These are phyloP conservation scores for Tillandsia leiboldiana DNA, from an alignment of 176 grass and related monocot species.

Conservation along the genomic window DNA sequence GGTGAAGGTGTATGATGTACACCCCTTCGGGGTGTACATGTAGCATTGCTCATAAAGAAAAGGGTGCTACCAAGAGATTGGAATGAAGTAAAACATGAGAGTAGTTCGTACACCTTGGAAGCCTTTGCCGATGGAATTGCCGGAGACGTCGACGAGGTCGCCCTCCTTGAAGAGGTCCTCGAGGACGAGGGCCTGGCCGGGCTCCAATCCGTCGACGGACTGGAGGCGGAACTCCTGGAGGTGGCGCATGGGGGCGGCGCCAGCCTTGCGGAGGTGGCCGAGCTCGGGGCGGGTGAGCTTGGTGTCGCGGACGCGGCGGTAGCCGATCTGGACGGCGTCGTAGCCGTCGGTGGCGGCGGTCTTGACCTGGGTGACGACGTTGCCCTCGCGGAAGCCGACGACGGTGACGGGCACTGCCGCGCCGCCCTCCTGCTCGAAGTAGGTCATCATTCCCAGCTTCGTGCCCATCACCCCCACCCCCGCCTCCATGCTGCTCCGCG, in stretches of 20 bases:
- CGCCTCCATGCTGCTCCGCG: conserved; percentile 41
- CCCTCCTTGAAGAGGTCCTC: conserved; percentile 84
- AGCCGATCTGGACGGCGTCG: conserved; percentile 80
- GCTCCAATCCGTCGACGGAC: conserved; percentile 50
- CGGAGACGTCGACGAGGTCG: conserved; percentile 80
- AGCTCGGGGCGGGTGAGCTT: conserved; percentile 90
- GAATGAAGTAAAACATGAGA: no score
- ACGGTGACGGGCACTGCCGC: conserved; percentile 75
- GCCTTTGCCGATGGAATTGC: conserved; percentile 86
- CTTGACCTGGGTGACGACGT: conserved; percentile 85
- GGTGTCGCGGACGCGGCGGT: conserved; percentile 80
- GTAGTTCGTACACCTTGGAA: conserved; percentile 58
- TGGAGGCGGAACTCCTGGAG: conserved; percentile 85
- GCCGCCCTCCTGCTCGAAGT: conserved; percentile 50
- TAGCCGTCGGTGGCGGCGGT: conserved; percentile 73
- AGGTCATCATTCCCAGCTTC: conserved; percentile 97
- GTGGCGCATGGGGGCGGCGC: conserved; percentile 60
- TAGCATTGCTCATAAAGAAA: no score
- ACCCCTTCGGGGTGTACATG: no score
- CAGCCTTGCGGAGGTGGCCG: conserved; percentile 81
- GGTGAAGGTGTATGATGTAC: no score
- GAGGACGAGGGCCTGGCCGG: conserved; percentile 57
- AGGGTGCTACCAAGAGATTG: no score
- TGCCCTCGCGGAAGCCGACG: conserved; percentile 73
- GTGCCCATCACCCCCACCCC: conserved; percentile 83